These are phyloP conservation scores for Beauveria pseudobassiana DNA, from an alignment of 2,329 filamentous ascomycete species.

Conservation along the genomic window DNA sequence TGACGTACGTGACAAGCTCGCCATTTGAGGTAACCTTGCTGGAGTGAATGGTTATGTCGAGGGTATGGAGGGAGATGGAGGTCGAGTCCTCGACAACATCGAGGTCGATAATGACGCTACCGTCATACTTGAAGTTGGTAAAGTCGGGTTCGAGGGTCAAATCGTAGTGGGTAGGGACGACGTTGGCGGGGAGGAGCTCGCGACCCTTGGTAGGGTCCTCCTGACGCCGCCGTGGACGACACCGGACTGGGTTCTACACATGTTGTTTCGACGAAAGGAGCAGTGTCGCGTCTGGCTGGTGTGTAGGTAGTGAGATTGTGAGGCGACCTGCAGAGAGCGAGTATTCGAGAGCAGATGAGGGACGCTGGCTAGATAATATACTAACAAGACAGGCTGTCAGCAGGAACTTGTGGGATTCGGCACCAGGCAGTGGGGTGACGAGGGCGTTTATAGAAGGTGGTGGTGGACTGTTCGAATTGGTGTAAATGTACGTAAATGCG, in stretches of 20 bases:
- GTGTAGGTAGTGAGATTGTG: conserved; percentile 8
- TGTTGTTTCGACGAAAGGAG: conserved; percentile 64
- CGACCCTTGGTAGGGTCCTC: conserved; percentile 34
- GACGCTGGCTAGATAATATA: conserved; percentile 2
- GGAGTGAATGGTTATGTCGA: conserved; percentile 78
- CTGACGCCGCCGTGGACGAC: conserved; percentile 27
- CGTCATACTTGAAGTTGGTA: conserved; percentile 78
- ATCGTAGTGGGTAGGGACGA: conserved; percentile 87
- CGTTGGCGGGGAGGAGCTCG: conserved; percentile 84
- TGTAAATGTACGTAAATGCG: background rate
- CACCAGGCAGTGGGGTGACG: background rate
- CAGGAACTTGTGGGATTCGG: background rate
- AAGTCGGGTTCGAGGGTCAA: conserved; percentile 88
- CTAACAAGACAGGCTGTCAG: conserved; percentile 6
- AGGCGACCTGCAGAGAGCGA: background rate
- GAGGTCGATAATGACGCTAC: conserved; percentile 76
- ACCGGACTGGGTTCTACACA: conserved; percentile 50
- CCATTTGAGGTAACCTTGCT: conserved; percentile 40
- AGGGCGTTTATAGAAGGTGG: conserved; percentile 4
- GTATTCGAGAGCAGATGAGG: background rate
- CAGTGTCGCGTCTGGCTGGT: conserved; percentile 46
- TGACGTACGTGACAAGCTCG: conserved; percentile 37
- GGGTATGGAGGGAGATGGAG: conserved; percentile 79
- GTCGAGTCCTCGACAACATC: conserved; percentile 79
- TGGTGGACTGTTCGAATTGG: background rate